Evolutionary conservation across 495 filamentous ascomycete species (phyloP).

Genomic region (Podospora anserina): DNA sequence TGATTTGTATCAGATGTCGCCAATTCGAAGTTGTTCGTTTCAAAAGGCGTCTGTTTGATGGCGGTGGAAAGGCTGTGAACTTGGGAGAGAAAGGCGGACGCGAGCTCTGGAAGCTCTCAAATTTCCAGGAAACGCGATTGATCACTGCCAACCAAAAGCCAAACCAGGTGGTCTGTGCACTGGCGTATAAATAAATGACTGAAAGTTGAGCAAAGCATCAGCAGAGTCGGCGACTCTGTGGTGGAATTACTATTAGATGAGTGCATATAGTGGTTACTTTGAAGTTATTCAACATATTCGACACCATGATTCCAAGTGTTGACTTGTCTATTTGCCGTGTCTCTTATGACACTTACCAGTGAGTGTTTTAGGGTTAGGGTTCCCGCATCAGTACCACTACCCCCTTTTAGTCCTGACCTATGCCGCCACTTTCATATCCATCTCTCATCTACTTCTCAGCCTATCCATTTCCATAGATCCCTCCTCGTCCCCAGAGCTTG

Average conservation of each 20-base stretch:
- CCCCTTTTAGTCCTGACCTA: background rate
- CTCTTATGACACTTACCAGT: too few species aligned
- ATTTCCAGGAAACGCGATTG: conserved; percentile 20
- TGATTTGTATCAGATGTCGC: too few species aligned
- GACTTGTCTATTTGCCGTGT: too few species aligned
- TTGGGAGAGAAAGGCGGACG: conserved; percentile 8
- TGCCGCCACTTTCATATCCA: background rate
- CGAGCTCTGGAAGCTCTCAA: conserved; percentile 29
- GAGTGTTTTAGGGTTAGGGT: background rate
- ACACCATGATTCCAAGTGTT: too few species aligned
- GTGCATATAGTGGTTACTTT: too few species aligned
- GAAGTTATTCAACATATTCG: too few species aligned
- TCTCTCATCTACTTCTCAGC: background rate
- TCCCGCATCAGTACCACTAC: background rate
- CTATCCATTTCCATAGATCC: conserved; percentile 8
- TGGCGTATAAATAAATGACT: background rate
- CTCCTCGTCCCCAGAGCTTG: conserved; percentile 2
- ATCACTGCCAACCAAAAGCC: background rate
- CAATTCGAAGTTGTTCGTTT: background rate
- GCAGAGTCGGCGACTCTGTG: background rate
- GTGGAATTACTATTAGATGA: background rate
- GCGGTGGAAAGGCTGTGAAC: background rate
- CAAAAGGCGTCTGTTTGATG: conserved; percentile 1
- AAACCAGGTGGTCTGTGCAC: conserved; percentile 19
- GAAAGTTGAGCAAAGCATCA: background rate